Conservation (phyloP, 768 basidiomycete genomes). For the Mycena epipterygia region DNA sequence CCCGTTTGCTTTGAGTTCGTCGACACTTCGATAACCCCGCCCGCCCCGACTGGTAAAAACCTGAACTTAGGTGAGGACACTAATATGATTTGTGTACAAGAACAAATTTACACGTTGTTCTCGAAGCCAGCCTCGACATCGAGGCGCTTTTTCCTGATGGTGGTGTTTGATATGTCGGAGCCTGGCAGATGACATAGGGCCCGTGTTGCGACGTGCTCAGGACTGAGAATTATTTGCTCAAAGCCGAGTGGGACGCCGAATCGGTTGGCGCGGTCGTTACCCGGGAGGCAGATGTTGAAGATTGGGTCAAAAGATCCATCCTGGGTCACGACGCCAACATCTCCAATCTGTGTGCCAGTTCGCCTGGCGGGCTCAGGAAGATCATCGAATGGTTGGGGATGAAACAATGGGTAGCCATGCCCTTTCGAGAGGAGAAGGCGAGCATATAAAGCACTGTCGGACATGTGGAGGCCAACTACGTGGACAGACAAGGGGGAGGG, state of each 20-base stretch:
- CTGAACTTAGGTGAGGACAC: not conserved
- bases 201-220: not conserved
- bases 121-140: not conserved
- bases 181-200: not conserved
- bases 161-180: conserved; percentile 1
- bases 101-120: not conserved
- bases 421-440: not conserved
- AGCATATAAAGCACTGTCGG: conserved; percentile 3
- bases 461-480: conserved; percentile 9
- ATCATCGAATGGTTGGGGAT: conserved; percentile 1
- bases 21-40: conserved; percentile 4
- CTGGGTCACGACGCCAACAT: conserved; percentile 26
- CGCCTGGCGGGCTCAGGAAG: not conserved
- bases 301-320: conserved; percentile 29
- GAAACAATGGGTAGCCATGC: conserved; percentile 10
- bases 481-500: too few relatives aligned
- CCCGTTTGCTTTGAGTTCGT: conserved; percentile 14
- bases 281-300: conserved; percentile 28
- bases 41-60: not conserved
- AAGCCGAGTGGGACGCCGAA: conserved; percentile 22
- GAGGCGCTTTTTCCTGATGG: not conserved
- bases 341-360: conserved; percentile 23
- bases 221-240: not conserved
- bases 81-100: too few relatives aligned
- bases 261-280: conserved; percentile 15